Conservation (phyloP, 164 flowering plant species). For the Chloranthus sessilifolius region DNA sequence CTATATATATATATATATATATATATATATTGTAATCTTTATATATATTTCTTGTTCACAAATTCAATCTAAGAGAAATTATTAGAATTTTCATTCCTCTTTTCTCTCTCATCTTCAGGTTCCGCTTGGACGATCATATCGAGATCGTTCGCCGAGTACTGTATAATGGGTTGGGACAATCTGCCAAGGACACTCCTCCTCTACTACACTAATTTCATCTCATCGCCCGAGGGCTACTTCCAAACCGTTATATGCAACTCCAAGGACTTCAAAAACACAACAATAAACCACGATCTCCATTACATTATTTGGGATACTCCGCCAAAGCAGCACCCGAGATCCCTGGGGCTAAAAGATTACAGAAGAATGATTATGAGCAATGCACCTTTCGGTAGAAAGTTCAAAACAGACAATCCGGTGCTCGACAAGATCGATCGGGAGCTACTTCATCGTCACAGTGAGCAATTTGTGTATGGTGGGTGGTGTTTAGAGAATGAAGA, state of each 20-base stretch:
- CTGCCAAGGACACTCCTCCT: conserved; percentile 86
- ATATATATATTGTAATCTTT: too few relatives aligned
- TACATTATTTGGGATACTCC: conserved; percentile 89
- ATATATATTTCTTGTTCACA: too few relatives aligned
- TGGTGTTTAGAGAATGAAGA: conserved; percentile 52
- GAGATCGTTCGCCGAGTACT: conserved; percentile 77
- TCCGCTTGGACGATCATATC: conserved; percentile 67
- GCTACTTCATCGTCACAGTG: conserved; percentile 36
- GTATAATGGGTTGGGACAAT: conserved; percentile 82
- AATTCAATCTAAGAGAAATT: too few relatives aligned
- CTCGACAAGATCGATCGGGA: conserved; percentile 69
- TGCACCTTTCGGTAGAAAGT: conserved; percentile 80
- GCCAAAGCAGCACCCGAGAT: conserved; percentile 86
- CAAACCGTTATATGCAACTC: conserved; percentile 91
- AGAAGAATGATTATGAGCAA: conserved; percentile 50
- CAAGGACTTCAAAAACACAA: conserved; percentile 55
- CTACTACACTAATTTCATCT: conserved; percentile 90
- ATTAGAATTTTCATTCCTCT: background rate
- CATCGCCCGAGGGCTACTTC: conserved; percentile 92
- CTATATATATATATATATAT: too few relatives aligned
- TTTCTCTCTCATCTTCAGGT: conserved; percentile 25
- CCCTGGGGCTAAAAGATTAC: conserved; percentile 56
- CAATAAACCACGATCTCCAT: conserved; percentile 84
- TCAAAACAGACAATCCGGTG: conserved; percentile 52
- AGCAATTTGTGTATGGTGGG: conserved; percentile 57